Evolutionary conservation across 1,284 basidiomycete species (phyloP).

Genomic region (Somion occarium): DNA sequence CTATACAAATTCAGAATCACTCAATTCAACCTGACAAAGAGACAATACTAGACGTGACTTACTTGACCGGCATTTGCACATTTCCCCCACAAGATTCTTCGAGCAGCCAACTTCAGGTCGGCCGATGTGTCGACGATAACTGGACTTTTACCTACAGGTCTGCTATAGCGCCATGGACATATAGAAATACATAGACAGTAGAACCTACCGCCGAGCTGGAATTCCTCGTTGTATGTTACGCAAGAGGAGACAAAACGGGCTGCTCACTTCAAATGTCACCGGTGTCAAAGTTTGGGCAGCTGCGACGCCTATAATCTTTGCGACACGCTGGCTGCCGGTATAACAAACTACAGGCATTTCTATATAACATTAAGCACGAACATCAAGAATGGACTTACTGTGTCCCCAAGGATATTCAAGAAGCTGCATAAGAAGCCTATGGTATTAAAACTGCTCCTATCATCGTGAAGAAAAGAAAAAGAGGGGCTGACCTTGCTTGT

Average conservation of each 20-base stretch:
- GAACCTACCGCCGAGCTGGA: constrained; percentile 50
- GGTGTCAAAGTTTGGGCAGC: constrained; percentile 87
- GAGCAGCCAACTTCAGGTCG: constrained; percentile 56
- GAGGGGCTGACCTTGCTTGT: constrained; percentile 63
- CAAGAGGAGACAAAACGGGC: too few species aligned
- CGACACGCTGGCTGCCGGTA: constrained; percentile 70
- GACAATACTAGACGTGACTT: constrained; percentile 10
- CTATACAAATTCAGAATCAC: too few species aligned
- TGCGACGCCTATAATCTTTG: constrained; percentile 73
- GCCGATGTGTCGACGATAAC: constrained; percentile 71
- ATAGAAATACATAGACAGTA: constrained; percentile 6
- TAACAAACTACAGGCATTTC: background rate
- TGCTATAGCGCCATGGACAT: background rate
- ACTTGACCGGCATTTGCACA: constrained; percentile 66
- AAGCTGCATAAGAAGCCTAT: too few species aligned
- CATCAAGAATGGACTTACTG: constrained; percentile 58
- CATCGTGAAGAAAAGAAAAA: too few species aligned
- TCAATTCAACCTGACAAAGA: background rate
- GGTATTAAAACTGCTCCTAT: too few species aligned
- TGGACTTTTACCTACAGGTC: constrained; percentile 67
- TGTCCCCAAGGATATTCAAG: constrained; percentile 86
- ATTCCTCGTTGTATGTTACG: constrained; percentile 29
- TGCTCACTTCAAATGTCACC: constrained; percentile 70
- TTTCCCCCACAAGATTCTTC: constrained; percentile 80
- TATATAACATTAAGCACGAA: too few species aligned